Percentiles rank a stretch among this genome's conserved stretches.
Evolutionary conservation across 768 basidiomycete species (phyloP).

Genomic region (Calocybe indica): DNA sequence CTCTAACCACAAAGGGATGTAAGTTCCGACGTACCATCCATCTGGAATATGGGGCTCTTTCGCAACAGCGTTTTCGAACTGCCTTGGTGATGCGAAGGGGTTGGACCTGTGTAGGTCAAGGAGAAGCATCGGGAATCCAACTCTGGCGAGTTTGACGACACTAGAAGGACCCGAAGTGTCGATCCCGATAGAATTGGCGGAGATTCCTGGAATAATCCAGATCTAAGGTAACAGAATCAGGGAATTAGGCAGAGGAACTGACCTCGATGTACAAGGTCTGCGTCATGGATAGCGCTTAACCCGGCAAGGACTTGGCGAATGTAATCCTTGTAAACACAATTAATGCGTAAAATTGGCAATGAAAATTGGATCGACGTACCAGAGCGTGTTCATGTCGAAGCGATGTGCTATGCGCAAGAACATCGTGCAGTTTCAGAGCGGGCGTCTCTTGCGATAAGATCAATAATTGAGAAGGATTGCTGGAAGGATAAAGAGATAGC

Average conservation of each 20-base stretch:
- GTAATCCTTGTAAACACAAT: conserved; percentile 51
- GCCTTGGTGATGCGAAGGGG: conserved; percentile 45
- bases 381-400: conserved; percentile 67
- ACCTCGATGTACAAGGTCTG: conserved; percentile 70
- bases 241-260: conserved; percentile 2
- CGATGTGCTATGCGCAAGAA: conserved; percentile 72
- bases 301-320: conserved; percentile 67
- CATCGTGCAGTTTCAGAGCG: conserved; percentile 58
- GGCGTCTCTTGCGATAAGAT: conserved; percentile 73
- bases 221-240: conserved; percentile 1
- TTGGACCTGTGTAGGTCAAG: conserved; percentile 84
- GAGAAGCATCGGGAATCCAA: conserved; percentile 65
- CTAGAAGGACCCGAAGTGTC: conserved; percentile 46
- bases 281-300: conserved; percentile 59
- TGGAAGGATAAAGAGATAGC: conserved; percentile 43
- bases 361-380: conserved; percentile 30
- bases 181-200: conserved; percentile 55
- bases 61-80: not conserved
- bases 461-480: conserved; percentile 45
- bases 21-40: conserved; percentile 22
- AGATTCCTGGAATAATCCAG: conserved; percentile 38
- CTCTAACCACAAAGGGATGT: not conserved
- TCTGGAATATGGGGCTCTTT: conserved; percentile 44
- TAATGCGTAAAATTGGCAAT: not conserved
- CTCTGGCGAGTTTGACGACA: conserved; percentile 68